Percentiles rank a stretch among this genome's conserved stretches.
Evolutionary conservation across 2,329 filamentous ascomycete species (phyloP).

Genomic region (Harringtonia aguacate): DNA sequence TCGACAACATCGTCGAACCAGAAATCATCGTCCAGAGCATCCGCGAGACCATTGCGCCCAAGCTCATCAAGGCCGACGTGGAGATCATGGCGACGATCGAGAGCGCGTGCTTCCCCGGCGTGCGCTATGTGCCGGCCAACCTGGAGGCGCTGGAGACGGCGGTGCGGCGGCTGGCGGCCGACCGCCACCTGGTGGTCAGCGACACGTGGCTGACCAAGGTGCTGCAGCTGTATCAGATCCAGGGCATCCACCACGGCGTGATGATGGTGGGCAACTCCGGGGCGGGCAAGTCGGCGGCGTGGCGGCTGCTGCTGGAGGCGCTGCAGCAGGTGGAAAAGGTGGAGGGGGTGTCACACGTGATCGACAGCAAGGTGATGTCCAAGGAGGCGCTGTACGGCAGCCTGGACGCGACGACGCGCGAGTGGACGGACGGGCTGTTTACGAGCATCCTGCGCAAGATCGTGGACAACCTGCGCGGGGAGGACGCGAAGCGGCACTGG

Average conservation of each 20-base stretch:
- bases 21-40: slow-evolving; percentile 99
- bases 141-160: slow-evolving; percentile 69
- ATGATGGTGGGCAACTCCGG: slow-evolving; percentile 99
- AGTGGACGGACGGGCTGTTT: slow-evolving; percentile 98
- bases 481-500: slow-evolving; percentile 96
- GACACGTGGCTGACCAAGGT: slow-evolving; percentile 98
- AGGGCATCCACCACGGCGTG: slow-evolving; percentile 95
- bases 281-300: slow-evolving; percentile 92
- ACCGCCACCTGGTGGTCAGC: slow-evolving; percentile 79
- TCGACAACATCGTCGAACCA: slow-evolving; percentile 72
- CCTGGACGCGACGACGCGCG: slow-evolving; percentile 89
- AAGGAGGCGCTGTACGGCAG: slow-evolving; percentile 96
- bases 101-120: slow-evolving; percentile 75
- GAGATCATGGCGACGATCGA: slow-evolving; percentile 82
- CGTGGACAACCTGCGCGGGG: slow-evolving; percentile 94
- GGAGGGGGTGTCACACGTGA: slow-evolving; percentile 93
- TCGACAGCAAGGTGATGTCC: slow-evolving; percentile 99
- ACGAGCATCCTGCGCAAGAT: slow-evolving; percentile 97
- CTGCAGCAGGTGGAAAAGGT: slow-evolving; percentile 82
- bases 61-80: slow-evolving; percentile 87
- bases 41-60: slow-evolving; percentile 94
- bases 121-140: slow-evolving; percentile 85
- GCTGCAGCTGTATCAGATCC: slow-evolving; percentile 94
- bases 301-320: slow-evolving; percentile 85
- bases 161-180: slow-evolving; percentile 71